A percentile compares a stretch with the other conserved stretches of the same genome.
Conservation (phyloP, 1,139 yeast species). For the Taphrina deformans region DNA sequence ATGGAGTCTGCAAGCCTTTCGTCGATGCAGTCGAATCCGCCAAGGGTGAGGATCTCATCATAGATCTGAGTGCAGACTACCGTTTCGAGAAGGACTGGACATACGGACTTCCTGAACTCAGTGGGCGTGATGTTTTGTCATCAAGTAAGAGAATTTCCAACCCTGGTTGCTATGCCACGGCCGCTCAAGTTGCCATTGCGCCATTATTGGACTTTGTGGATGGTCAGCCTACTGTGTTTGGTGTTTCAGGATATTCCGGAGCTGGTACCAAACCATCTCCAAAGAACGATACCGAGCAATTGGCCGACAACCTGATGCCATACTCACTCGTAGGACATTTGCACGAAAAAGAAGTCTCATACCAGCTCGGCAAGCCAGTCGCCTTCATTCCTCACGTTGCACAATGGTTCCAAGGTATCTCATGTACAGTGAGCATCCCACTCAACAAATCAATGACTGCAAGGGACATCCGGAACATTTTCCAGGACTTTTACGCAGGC, state of each 20-base stretch:
- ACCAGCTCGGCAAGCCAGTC: constrained; percentile 71
- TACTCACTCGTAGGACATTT: constrained; percentile 94
- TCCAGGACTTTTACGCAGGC: constrained; percentile 83
- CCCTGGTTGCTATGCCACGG: constrained; percentile 99
- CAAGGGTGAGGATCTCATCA: constrained; percentile 65
- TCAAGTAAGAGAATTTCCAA: constrained; percentile 83
- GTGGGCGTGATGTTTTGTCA: constrained; percentile 64
- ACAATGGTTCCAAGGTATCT: constrained; percentile 98
- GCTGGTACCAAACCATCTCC: constrained; percentile 99
- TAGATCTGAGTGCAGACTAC: constrained; percentile 93
- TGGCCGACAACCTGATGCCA: constrained; percentile 84
- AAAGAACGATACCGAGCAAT: constrained; percentile 75
- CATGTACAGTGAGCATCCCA: constrained; percentile 89
- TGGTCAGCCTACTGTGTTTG: constrained; percentile 82
- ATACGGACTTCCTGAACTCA: constrained; percentile 87
- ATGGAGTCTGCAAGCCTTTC: constrained; percentile 96
- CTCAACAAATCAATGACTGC: constrained; percentile 70
- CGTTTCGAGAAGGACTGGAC: constrained; percentile 88
- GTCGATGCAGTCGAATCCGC: constrained; percentile 81
- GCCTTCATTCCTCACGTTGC: constrained; percentile 98
- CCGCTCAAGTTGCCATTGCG: constrained; percentile 88
- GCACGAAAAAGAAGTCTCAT: constrained; percentile 89
- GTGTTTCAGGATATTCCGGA: constrained; percentile 97
- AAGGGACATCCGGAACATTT: constrained; percentile 78
- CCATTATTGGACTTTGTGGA: constrained; percentile 60